Evolutionary conservation across 2,329 filamentous ascomycete genomes (phyloP), one percentile per base, ranked within the genome.

Genomic region (Cladobotryum mycophilum): DNA sequence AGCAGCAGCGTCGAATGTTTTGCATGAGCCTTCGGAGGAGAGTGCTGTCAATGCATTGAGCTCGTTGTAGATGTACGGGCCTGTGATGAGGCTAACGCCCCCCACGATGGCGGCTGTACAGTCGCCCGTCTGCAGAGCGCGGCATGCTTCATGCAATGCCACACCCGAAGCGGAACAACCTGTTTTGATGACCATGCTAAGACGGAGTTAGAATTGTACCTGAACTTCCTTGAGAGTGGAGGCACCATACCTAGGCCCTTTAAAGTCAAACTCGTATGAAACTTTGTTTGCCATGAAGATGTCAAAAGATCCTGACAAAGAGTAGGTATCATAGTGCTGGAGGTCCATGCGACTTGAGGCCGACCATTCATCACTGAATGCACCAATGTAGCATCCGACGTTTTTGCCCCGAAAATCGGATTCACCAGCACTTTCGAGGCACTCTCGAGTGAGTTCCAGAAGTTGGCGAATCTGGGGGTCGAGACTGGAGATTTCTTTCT

Each of bases 401-500:
- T 43, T 18, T 9, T 34, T 33, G 8, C 53, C 53, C n/a, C 37
- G 9, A 15, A 44, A 49, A 11, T 40, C 9, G 2, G 17, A 30
- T 35, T 47, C 45, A 13, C 55, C 55, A 1, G 55, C 55, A 35
- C 47, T 42, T 12, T 56, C 55, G 12, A 56, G 38, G 30, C 41
- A 51, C 43, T 58, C 56, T 17, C 45, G 47, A 3, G 59, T 56
- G 1, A 69, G 61, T 48, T 69, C 62, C 0, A 66, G 48, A 4
- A 65, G 45, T 6, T 61, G 53, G 1, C 64, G 53, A 45, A 67
- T 66, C 40, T 67, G 64, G 1, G 67, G 67, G 34, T 70, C 67
- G 35, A 56, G 20, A 3, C 49, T 48, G 45, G 64, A 61, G 7
- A 63, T 55, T 47, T 70, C 64, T 3, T 46, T 49, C 5, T 45